Evolutionary conservation across 768 basidiomycete genomes (phyloP).

Genomic region (Galerina marginata): DNA sequence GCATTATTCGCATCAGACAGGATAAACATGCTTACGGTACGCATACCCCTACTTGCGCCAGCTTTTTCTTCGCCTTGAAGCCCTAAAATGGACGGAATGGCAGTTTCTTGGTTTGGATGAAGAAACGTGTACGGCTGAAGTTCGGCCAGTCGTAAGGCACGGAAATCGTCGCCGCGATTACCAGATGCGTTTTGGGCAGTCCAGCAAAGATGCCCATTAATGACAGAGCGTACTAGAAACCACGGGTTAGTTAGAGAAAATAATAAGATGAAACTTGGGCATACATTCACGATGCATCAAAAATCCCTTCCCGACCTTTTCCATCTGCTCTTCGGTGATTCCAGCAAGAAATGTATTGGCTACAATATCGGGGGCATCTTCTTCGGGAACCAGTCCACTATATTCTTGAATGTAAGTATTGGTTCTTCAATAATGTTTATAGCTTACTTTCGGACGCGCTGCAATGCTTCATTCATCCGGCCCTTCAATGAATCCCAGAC

Average conservation of each 20-base stretch:
- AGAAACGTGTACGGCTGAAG: constrained; percentile 31
- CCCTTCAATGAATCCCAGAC: constrained; percentile 33
- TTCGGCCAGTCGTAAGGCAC: constrained; percentile 28
- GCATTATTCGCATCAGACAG: not conserved
- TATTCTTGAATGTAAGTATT: not conserved
- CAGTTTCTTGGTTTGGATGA: constrained; percentile 28
- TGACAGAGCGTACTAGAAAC: not conserved
- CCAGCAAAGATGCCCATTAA: constrained; percentile 36
- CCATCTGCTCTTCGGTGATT: constrained; percentile 30
- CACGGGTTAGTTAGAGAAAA: not conserved
- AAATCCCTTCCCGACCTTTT: constrained; percentile 29
- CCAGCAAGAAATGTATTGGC: constrained; percentile 37
- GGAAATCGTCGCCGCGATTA: constrained; percentile 37
- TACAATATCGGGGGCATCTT: constrained; percentile 36
- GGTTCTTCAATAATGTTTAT: not conserved
- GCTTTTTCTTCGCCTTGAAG: constrained; percentile 36
- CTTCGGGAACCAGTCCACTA: constrained; percentile 27
- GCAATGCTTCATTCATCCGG: constrained; percentile 31
- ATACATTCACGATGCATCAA: constrained; percentile 32
- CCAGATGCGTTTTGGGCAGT: constrained; percentile 32
- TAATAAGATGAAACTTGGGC: constrained; percentile 1
- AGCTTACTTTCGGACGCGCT: constrained; percentile 17
- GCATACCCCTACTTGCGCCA: constrained; percentile 28
- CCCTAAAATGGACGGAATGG: constrained; percentile 26
- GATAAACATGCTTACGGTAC: constrained; percentile 21